Evolutionary conservation across 2,329 filamentous ascomycete genomes (phyloP), one percentile per base, ranked within the genome.

Genomic region (Sarocladium brachiariae): DNA sequence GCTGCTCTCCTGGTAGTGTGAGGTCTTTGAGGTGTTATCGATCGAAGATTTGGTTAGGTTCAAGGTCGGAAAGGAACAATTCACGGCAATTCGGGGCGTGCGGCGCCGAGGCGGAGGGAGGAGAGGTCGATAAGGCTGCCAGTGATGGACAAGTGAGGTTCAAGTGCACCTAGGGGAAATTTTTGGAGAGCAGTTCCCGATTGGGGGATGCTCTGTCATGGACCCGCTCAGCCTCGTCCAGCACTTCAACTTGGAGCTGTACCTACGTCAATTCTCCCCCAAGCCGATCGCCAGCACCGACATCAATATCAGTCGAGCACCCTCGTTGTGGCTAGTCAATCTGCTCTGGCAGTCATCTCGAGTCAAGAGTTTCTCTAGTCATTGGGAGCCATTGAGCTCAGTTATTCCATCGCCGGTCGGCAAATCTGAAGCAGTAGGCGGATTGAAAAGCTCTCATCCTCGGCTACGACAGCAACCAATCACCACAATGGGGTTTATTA

Each of bases 401-500:
- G 5, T 33, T 21, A 13, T 35, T 19, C 7, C n/a, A 33, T 27
- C 11, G n/a, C n/a, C 37, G 37, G 21, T 43, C 39, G 7, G 3
- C 19, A 25, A 11, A 50, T 25, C 46, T 2, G 38, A 48, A 38
- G 16, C 24, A 23, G 27, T 21, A 9, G 19, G 10, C 14, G n/a
- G 16, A 11, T 41, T 34, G 43, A 47, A 47, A 50, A 50, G 48
- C 48, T 50, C 60, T 60, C 60, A 64, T 53, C 54, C 53, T 53
- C 46, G 45, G 24, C 35, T 35, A 50, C 33, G 33, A 39, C 16
- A 23, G 21, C 49, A 38, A 43, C 39, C 49, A 38, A 39, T 24
- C 16, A 30, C 53, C 49, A 69, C 52, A 58, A 89, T 89, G 86
- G 84, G 86, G 63, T 88, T 89, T 73, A 77, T 80, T 57, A 76